Conservation (phyloP, 163 green algal species). For the Scenedesmus sp. region DNA sequence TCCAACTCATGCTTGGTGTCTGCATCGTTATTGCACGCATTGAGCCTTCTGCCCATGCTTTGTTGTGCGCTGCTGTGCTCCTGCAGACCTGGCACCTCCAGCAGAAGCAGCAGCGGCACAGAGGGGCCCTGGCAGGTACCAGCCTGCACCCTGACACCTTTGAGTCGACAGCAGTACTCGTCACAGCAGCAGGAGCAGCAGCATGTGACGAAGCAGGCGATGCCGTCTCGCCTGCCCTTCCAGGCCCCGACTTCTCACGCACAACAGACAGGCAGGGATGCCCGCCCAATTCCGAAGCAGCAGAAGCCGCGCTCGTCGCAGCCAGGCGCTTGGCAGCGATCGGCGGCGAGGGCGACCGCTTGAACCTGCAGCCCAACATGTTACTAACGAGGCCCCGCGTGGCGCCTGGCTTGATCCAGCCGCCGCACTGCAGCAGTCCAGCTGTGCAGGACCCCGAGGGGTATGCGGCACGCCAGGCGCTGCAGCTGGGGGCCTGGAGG, state of each 20-base stretch:
- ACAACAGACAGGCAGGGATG: conserved; percentile 1
- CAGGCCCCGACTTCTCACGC: neutral
- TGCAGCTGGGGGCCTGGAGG: conserved; percentile 14
- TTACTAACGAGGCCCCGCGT: neutral
- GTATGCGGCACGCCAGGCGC: neutral
- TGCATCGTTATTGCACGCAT: neutral
- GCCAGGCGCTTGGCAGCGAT: neutral
- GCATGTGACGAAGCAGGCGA: neutral
- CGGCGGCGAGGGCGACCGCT: conserved; percentile 8
- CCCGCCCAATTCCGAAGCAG: neutral
- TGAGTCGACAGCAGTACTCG: conserved; percentile 32
- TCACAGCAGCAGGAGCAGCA: conserved; percentile 39
- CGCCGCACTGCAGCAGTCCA: neutral
- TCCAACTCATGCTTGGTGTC: no score
- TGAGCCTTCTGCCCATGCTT: no score
- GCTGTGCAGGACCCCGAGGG: neutral
- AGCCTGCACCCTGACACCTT: conserved; percentile 12
- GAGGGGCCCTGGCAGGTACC: conserved; percentile 30
- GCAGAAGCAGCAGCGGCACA: neutral
- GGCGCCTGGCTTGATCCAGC: neutral
- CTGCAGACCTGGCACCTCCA: neutral
- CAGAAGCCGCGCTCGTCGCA: conserved; percentile 20
- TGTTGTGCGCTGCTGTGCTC: no score
- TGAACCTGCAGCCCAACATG: conserved; percentile 28
- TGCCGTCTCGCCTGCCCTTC: neutral